Evolutionary conservation across 192 early-diverging fungal species (phyloP).

Genomic region (Fimicolochytrium jonesii): DNA sequence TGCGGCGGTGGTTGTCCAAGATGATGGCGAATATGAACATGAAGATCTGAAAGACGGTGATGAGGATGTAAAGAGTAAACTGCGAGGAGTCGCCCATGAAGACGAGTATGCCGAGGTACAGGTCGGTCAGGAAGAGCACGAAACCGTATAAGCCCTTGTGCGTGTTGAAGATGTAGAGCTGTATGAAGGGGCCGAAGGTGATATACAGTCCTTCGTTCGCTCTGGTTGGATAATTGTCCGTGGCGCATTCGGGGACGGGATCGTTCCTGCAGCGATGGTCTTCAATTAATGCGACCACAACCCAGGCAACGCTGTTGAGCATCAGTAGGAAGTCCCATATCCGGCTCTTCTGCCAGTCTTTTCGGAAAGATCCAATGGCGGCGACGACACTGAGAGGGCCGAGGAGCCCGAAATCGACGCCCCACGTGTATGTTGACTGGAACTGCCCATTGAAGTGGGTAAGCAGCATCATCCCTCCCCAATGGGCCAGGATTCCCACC

Average conservation of each 20-base stretch:
- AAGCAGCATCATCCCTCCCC: background rate
- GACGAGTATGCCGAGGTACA: background rate
- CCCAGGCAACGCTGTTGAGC: constrained; percentile 3
- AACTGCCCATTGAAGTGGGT: background rate
- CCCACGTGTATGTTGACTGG: background rate
- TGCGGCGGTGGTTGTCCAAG: constrained; percentile 2
- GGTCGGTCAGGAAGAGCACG: background rate
- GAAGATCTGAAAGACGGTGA: background rate
- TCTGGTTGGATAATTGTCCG: background rate
- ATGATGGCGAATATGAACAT: constrained; percentile 4
- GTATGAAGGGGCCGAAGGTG: constrained; percentile 4
- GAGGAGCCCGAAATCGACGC: background rate
- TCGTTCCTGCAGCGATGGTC: background rate
- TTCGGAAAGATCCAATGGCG: background rate
- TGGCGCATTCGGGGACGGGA: background rate
- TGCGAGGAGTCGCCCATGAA: background rate
- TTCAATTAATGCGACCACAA: background rate
- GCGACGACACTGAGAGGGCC: background rate
- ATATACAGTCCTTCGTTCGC: constrained; percentile 3
- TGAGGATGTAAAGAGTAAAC: constrained; percentile 1
- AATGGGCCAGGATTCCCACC: background rate
- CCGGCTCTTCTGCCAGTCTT: background rate
- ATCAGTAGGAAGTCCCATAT: background rate
- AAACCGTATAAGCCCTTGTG: background rate
- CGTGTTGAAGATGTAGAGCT: constrained; percentile 1